phyloP scores from a whole-genome alignment of 495 filamentous ascomycete genomes.

The Trichocladium antarcticum region DNA sequence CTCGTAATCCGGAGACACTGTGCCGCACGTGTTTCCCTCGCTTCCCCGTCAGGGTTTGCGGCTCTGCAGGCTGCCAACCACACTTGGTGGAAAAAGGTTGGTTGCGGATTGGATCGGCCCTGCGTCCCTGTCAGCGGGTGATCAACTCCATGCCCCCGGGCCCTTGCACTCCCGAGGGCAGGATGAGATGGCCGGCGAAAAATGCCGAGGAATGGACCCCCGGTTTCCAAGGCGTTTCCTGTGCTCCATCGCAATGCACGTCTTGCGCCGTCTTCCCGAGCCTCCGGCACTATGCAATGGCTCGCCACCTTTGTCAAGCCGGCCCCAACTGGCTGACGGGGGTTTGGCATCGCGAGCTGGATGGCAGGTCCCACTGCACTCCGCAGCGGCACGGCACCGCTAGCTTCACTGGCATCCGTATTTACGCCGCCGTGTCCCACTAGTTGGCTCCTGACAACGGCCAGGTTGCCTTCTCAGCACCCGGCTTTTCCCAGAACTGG shows the following conservation, averaged over 20 bases:
- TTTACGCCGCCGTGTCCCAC: conserved; percentile 33
- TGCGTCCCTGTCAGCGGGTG: no score
- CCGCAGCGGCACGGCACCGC: conserved; percentile 21
- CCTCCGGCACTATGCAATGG: background rate
- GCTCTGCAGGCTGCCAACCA: conserved; percentile 4
- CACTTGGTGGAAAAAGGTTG: background rate
- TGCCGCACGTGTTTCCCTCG: conserved; percentile 9
- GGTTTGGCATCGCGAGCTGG: background rate
- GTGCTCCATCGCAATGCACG: no score
- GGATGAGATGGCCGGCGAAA: background rate
- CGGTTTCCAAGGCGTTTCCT: no score
- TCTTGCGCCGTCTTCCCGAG: no score
- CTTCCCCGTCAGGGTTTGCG: background rate
- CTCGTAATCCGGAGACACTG: conserved; percentile 12
- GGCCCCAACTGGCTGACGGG: conserved; percentile 6
- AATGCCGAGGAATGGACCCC: background rate
- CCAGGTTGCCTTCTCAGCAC: conserved; percentile 30
- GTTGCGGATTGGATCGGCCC: conserved; percentile 1
- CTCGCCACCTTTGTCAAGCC: background rate
- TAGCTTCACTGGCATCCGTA: conserved; percentile 32
- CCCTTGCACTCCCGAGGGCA: background rate
- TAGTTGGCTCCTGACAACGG: conserved; percentile 31
- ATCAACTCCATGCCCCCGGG: background rate
- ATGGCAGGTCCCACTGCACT: conserved; percentile 16
- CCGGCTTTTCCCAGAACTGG: conserved; percentile 29